Base-by-base conservation (phyloP, 2,329 filamentous ascomycete genomes). In the Aspergillus unguis region DNA sequence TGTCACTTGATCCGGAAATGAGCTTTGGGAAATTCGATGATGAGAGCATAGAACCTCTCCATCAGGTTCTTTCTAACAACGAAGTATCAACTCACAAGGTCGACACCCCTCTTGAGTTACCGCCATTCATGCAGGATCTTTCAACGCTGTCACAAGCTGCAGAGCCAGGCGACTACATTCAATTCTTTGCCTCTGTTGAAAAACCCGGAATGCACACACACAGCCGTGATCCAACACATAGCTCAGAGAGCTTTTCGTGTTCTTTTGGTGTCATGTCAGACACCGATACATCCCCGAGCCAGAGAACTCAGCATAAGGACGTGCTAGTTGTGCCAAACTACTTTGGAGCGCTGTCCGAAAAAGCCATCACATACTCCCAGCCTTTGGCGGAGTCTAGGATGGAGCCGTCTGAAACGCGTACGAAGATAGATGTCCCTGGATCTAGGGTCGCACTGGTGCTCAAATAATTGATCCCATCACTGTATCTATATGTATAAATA, bases 261-360 rank as follows among this genome's bases (percentile, higher is more conserved):
- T 56, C 57, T 4, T 73, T 72, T 50, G 70, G 69, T 9, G 62
- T 72, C 10, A 60, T 67, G 7, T 55, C 63, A 27, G 62, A 67
- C 37, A 46, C 62, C 4, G 69, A 69, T n/a, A 37, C 44, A 11
- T 10, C 33, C 43, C 40, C 11, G 23, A 45, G 23, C 31, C 45
- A 26, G 32, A 23, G 28, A 36, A 23, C 9, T 10, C 11, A 32
- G 7, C 53, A 54, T 17, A 58, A 60, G 11, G 48, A 58, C 33
- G 49, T 74, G 17, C 38, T 56, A 11, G 43, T 60, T 11, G n/a
- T 69, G 6, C 65, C 60, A 10, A 64, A 66, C 47, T 58, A 59
- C 26, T 74, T 75, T 57, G 71, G 72, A 6, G 72, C 70, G 8
- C 52, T 74, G 42, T 72, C 72, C 5, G 71, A 73, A 50, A 72